Percentiles rank a stretch among this genome's conserved stretches.
phyloP scores from a whole-genome alignment of 2,329 filamentous ascomycete genomes.

The Penicillium sp. region DNA sequence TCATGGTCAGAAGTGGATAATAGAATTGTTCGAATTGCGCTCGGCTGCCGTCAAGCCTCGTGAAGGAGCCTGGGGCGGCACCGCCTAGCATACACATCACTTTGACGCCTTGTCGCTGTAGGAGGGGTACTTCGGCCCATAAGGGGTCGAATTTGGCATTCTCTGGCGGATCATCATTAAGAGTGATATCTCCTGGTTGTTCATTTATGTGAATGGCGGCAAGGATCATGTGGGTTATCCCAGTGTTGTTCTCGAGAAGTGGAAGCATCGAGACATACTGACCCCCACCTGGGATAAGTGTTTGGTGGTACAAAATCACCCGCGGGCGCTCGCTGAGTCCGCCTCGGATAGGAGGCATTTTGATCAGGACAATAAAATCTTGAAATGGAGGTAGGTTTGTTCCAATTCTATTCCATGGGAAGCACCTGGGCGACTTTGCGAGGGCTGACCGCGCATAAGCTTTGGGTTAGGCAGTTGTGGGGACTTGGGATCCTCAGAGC shows the following conservation, averaged over 20 bases:
- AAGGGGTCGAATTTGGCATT: slow-evolving; percentile 66
- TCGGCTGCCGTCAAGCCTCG: slow-evolving; percentile 57
- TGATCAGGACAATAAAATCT: not conserved
- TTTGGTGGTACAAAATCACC: slow-evolving; percentile 61
- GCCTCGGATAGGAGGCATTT: slow-evolving; percentile 42
- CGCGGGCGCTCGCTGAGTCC: slow-evolving; percentile 32
- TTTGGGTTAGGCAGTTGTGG: slow-evolving; percentile 1
- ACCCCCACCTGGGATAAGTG: slow-evolving; percentile 55
- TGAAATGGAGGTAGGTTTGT: not conserved
- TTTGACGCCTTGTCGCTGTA: slow-evolving; percentile 73
- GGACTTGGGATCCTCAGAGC: not conserved
- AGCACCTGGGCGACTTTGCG: not conserved
- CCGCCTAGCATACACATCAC: slow-evolving; percentile 87
- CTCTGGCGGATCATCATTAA: slow-evolving; percentile 77
- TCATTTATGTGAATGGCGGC: slow-evolving; percentile 82
- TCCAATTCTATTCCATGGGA: not conserved
- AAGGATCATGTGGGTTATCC: slow-evolving; percentile 78
- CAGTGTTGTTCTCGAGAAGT: slow-evolving; percentile 58
- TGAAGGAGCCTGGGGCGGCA: slow-evolving; percentile 72
- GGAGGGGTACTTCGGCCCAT: slow-evolving; percentile 72
- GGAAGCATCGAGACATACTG: slow-evolving; percentile 63
- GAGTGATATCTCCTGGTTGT: slow-evolving; percentile 63
- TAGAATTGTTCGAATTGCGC: slow-evolving; percentile 73
- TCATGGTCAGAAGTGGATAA: slow-evolving; percentile 62
- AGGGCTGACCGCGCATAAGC: not conserved